A percentile compares a stretch with the other conserved stretches of the same genome.
Conservation (phyloP, 2,329 filamentous ascomycete species). For the Cordyceps fumosorosea region DNA sequence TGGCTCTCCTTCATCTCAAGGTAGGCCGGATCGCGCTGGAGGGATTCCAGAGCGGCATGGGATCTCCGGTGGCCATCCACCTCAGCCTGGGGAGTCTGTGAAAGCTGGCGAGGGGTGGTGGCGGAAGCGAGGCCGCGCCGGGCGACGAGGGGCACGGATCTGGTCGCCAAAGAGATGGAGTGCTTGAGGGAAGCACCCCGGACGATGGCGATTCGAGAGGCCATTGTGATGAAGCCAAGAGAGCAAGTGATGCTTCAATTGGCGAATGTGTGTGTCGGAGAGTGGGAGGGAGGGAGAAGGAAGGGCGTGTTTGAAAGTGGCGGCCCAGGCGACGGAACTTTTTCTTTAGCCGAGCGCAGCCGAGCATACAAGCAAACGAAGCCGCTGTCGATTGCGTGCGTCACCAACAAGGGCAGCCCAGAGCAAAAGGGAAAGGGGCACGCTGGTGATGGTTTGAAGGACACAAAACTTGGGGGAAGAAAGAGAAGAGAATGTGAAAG, state of each 20-base stretch:
- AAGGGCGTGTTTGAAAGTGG: conserved; percentile 1
- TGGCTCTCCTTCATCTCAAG: conserved; percentile 19
- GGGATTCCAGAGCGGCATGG: conserved; percentile 13
- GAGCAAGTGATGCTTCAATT: conserved; percentile 12
- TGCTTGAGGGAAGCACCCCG: conserved; percentile 19
- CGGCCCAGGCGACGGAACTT: background rate
- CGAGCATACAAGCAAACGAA: background rate
- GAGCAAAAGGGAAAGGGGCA: background rate
- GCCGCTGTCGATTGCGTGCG: conserved; percentile 5
- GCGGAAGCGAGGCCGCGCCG: conserved; percentile 10
- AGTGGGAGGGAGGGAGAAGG: conserved; percentile 7
- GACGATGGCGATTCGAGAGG: conserved; percentile 21
- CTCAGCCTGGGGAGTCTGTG: conserved; percentile 10
- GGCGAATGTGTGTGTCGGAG: background rate
- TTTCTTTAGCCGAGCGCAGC: conserved; percentile 6
- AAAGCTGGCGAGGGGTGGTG: conserved; percentile 14
- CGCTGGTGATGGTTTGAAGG: background rate
- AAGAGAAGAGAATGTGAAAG: background rate
- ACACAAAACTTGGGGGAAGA: background rate
- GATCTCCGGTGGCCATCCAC: conserved; percentile 9
- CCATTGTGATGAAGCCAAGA: conserved; percentile 18
- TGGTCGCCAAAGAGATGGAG: conserved; percentile 15
- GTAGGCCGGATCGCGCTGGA: conserved; percentile 19
- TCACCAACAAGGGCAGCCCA: background rate
- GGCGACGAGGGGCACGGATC: conserved; percentile 16